These are phyloP conservation scores for Juglanconis juglandina DNA, from an alignment of 2,329 filamentous ascomycete genomes.

Conservation along the genomic window DNA sequence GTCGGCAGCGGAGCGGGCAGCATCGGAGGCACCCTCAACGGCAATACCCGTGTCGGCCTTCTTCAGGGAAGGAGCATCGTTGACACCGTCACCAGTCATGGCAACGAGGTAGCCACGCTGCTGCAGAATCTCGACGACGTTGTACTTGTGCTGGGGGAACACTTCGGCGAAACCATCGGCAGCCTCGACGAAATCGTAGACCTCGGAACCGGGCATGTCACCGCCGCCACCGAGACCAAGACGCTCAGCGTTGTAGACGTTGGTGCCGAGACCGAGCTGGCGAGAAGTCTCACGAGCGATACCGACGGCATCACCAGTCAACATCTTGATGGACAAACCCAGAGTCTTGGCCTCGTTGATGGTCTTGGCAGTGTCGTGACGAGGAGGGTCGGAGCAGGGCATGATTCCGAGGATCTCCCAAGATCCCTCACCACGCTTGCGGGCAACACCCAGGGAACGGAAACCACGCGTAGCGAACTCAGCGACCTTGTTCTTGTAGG, in stretches of 20 bases:
- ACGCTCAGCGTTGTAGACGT: constrained; percentile 90
- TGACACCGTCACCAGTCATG: constrained; percentile 96
- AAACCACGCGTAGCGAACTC: constrained; percentile 92
- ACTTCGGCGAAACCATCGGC: constrained; percentile 94
- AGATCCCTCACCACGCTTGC: constrained; percentile 74
- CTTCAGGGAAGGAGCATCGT: constrained; percentile 88
- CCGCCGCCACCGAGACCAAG: constrained; percentile 86
- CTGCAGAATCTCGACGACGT: constrained; percentile 89
- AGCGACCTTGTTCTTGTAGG: constrained; percentile 88
- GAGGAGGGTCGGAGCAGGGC: constrained; percentile 88
- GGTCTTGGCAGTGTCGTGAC: constrained; percentile 85
- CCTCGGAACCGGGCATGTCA: constrained; percentile 89
- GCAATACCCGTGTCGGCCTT: constrained; percentile 97
- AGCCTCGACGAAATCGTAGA: constrained; percentile 93
- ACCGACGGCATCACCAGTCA: constrained; percentile 90
- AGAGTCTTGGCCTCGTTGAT: constrained; percentile 86
- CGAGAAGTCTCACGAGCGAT: constrained; percentile 90
- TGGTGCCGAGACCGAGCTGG: constrained; percentile 86
- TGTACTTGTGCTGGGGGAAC: constrained; percentile 94
- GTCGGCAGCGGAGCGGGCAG: constrained; percentile 85
- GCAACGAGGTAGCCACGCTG: constrained; percentile 90
- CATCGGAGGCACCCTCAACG: constrained; percentile 87
- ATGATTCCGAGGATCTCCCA: constrained; percentile 96
- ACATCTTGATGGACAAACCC: constrained; percentile 91
- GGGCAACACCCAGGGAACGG: constrained; percentile 88